Conservation (phyloP, 2,329 filamentous ascomycete genomes). For the Colletotrichum sp. region DNA sequence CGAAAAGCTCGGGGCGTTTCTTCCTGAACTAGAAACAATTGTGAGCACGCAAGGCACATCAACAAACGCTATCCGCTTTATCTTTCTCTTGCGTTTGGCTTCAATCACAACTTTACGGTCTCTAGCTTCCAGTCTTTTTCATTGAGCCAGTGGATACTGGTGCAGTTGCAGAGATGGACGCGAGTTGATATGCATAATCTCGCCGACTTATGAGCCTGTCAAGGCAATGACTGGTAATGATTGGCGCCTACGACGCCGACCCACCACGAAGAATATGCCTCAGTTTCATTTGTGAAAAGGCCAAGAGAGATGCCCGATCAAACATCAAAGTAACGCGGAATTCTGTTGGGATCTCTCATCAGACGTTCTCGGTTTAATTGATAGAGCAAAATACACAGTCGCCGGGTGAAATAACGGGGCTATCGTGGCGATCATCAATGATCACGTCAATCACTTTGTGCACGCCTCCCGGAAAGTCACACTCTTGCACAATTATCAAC, state of each 20-base stretch:
- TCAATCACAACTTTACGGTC: accelerated
- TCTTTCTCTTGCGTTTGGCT: accelerated
- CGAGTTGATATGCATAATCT: neutral
- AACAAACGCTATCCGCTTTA: accelerated
- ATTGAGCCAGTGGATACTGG: neutral
- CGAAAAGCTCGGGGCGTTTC: neutral
- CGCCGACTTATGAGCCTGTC: neutral
- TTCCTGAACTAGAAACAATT: neutral
- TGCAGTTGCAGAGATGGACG: neutral
- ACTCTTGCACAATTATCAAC: neutral
- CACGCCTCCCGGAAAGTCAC: neutral
- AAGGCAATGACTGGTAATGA: neutral
- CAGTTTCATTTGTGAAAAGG: neutral
- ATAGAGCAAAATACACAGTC: no score
- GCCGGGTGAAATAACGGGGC: accelerated
- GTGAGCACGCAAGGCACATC: neutral
- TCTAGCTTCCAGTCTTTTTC: accelerated
- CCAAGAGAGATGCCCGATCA: neutral
- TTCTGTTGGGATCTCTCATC: no score
- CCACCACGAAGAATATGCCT: neutral
- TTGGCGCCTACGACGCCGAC: neutral
- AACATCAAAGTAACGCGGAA: neutral
- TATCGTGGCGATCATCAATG: neutral
- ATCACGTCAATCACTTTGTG: neutral
- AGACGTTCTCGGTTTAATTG: neutral